Evolutionary conservation across 2,329 filamentous ascomycete genomes (phyloP), one percentile per base, ranked within the genome.

Genomic region (Xylariaceae sp.): DNA sequence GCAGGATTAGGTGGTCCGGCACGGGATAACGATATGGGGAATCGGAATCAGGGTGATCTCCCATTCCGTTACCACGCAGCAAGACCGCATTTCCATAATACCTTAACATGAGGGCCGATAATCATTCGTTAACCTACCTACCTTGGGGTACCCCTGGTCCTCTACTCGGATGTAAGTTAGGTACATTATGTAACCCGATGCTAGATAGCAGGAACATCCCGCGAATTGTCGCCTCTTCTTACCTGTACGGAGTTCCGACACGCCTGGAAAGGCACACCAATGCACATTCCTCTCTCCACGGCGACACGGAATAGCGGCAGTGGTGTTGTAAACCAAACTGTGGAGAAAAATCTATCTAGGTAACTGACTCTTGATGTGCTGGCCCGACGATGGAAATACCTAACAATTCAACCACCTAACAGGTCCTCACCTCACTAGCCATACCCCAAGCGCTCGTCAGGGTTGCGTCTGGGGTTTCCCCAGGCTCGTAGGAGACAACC

Each of bases 391-490:
- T 19, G 19, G 19, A 19, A 19, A 19, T 19, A 19, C 19, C 19
- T 19, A 19, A 19, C 19, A 19, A 19, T 19, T 19, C 19, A 19
- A 19, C 19, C 19, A 19, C 19, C 19, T 19, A 19, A 19, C 19
- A 19, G 8, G 8, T 37, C 8, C 35, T 37, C 12, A 11, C 8
- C 35, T 37, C 8, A 11, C 35, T 11, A 37, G 35, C 35, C 8
- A 11, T 37, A 11, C 6, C 32, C 32, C 32, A 5, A 34, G 32
- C 8, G 35, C 35, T 37, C 35, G 35, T 40, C 29, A 51, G 47
- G 32, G 37, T 8, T 51, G 35, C 44, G 40, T 43, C 51, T 37
- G 45, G 47, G 42, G 44, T 47, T 47, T 50, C 43, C 35, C 34
- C 44, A 45, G 54, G 49, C 51, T 53, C 46, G 31, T 35, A 19